Base-by-base conservation (phyloP, 2,329 filamentous ascomycete species). In the Fusarium floridanum region DNA sequence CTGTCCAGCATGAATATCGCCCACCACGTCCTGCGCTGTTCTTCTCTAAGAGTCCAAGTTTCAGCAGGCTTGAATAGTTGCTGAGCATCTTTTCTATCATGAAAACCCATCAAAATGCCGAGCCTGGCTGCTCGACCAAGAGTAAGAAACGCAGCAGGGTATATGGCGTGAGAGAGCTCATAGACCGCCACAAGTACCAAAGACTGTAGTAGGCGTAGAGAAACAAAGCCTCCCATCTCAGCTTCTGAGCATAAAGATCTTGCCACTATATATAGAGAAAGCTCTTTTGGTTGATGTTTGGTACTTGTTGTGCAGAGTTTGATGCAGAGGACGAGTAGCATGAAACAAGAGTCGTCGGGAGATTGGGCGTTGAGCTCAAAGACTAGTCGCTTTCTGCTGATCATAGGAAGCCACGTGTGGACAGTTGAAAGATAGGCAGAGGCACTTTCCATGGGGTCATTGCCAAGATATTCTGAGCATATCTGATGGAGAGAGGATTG, bases 1-100 rank as follows among this genome's bases (percentile, higher is more conserved):
- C 74, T 70, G 29, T 78, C 76, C 6, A 78, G 65, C 2, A 77
- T 34, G 20, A 73, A 72, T 9, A 78, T 67, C 3, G 75, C 68
- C 75, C 76, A 76, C 71, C 71, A 76, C 5, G 71, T 73, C 43
- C 73, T 61, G 5, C 71, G 59, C 14, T 75, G 70, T 43, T 77
- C 76, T 61, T 77, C 75, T 6, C 68, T 59, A 8, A 73, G 63
- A 1, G 65, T 70, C 73, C 70, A 77, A 2, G 68, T 77, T 2
- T 72, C 65, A 8, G 71, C 34, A 2, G 57, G n/a, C 14, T 61
- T 66, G 32, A 78, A 76, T 0, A 78, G 48, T 34, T 68, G 66
- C 12, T 55, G 66, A 14, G 61, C 43, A 1, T 45, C 24, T 14
- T 50, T 62, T 4, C 64, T 61, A 29, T 67, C 53, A 16, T 76